Evolutionary conservation across 2,329 filamentous ascomycete genomes (phyloP).

Genomic region (Aureobasidium zeae): DNA sequence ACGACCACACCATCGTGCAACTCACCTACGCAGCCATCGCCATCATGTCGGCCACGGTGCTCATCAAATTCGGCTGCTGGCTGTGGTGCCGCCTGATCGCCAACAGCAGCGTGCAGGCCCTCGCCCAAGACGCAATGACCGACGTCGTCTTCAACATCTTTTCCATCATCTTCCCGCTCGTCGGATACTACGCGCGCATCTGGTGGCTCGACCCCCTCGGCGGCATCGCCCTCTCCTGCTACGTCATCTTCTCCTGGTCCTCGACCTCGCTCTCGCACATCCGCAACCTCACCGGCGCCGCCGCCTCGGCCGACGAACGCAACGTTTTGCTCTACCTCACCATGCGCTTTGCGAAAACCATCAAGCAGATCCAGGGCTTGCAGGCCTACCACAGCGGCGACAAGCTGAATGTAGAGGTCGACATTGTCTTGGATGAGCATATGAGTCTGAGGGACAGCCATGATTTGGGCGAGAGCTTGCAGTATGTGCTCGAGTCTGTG

Average conservation of each 20-base stretch:
- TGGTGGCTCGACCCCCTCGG: constrained; percentile 82
- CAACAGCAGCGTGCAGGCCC: constrained; percentile 75
- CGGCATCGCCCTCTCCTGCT: constrained; percentile 65
- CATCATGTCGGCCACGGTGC: constrained; percentile 73
- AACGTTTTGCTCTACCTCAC: constrained; percentile 83
- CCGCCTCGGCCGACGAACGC: constrained; percentile 68
- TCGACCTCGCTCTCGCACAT: constrained; percentile 66
- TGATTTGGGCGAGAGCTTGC: constrained; percentile 67
- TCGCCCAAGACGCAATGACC: constrained; percentile 58
- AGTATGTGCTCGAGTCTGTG: constrained; percentile 77
- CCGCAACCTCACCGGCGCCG: constrained; percentile 69
- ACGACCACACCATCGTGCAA: constrained; percentile 60
- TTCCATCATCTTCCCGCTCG: constrained; percentile 76
- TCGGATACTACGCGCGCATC: constrained; percentile 64
- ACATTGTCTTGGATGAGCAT: constrained; percentile 71
- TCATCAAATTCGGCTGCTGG: constrained; percentile 77
- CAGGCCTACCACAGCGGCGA: constrained; percentile 80
- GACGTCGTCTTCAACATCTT: constrained; percentile 88
- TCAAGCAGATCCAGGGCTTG: constrained; percentile 74
- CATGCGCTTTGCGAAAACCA: constrained; percentile 85
- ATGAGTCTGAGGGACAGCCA: constrained; percentile 71
- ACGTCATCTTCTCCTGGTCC: constrained; percentile 74
- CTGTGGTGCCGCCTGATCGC: constrained; percentile 78
- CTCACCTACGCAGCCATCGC: constrained; percentile 62
- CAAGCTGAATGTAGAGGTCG: constrained; percentile 74